Evolutionary conservation across 1,284 basidiomycete genomes (phyloP).

Genomic region (Crepidotus sp.): DNA sequence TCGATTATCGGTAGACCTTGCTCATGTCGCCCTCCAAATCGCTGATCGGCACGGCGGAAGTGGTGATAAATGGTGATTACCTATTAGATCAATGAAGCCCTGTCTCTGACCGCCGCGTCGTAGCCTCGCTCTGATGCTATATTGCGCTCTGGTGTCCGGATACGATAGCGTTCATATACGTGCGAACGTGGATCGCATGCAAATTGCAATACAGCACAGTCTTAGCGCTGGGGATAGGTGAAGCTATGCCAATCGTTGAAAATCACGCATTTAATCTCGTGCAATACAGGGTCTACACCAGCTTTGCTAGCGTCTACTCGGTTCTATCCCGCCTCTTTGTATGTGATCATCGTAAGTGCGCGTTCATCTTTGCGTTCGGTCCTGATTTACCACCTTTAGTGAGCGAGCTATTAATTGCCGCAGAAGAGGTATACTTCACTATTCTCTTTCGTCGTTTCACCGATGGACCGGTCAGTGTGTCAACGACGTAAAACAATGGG

Average conservation of each 20-base stretch:
- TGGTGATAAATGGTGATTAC: slow-evolving; percentile 52
- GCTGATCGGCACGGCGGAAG: slow-evolving; percentile 54
- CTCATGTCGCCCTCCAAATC: slow-evolving; percentile 54
- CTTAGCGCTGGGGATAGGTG: slow-evolving; percentile 61
- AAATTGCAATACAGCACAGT: slow-evolving; percentile 56
- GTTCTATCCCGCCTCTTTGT: slow-evolving; percentile 47
- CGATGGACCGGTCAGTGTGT: slow-evolving; percentile 33
- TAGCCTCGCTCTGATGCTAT: slow-evolving; percentile 55
- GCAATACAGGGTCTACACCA: slow-evolving; percentile 45
- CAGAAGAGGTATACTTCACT: slow-evolving; percentile 46
- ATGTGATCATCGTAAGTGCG: slow-evolving; percentile 51
- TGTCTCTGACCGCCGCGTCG: slow-evolving; percentile 5
- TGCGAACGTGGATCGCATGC: slow-evolving; percentile 49
- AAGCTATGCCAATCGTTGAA: slow-evolving; percentile 10
- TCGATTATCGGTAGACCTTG: slow-evolving; percentile 57
- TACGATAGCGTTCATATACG: slow-evolving; percentile 59
- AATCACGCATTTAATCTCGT: not conserved
- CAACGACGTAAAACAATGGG: slow-evolving; percentile 47
- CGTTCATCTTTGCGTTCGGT: not conserved
- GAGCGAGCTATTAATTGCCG: slow-evolving; percentile 45
- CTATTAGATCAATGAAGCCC: not conserved
- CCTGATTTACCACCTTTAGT: slow-evolving; percentile 30
- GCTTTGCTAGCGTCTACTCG: slow-evolving; percentile 47
- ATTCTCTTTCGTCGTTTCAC: not conserved
- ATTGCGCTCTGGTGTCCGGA: slow-evolving; percentile 53